Percentiles rank a stretch among this genome's conserved stretches.
Conservation (phyloP, 257 asterid species). For the Penstemon davidsonii region DNA sequence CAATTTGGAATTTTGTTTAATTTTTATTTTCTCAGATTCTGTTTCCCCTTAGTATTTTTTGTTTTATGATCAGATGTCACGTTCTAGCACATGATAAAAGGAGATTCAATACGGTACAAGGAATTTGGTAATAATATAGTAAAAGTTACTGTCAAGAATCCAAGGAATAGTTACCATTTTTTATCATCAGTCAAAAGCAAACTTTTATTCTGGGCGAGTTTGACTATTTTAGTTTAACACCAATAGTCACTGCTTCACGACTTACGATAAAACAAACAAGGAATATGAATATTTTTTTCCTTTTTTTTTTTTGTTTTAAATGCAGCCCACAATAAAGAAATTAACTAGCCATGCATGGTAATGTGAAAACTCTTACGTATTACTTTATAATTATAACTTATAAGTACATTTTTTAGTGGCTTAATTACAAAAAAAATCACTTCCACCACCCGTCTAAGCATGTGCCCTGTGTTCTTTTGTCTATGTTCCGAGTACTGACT, state of each 20-base stretch:
- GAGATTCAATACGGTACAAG: conserved; percentile 11
- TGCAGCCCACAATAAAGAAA: no score
- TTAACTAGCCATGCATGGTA: no score
- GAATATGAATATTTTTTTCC: background rate
- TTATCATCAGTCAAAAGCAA: background rate
- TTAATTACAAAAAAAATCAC: no score
- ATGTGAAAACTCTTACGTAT: no score
- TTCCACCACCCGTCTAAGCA: no score
- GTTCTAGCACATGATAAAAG: conserved; percentile 32
- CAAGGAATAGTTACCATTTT: background rate
- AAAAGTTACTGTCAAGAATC: conserved; percentile 11
- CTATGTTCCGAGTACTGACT: background rate
- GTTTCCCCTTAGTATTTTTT: no score
- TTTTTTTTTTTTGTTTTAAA: no score
- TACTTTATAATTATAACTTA: no score
- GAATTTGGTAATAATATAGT: background rate
- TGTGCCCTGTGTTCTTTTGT: no score
- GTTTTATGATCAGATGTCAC: conserved; percentile 22
- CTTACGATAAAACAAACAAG: background rate
- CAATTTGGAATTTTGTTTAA: no score
- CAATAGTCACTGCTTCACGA: background rate
- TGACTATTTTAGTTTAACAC: conserved; percentile 10
- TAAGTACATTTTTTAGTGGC: no score
- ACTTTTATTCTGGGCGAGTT: conserved; percentile 6
- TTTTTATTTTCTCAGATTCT: no score